Evolutionary conservation across 306 rosid genomes (phyloP), one percentile per base, ranked within the genome.

Genomic region (Coriaria nepalensis): DNA sequence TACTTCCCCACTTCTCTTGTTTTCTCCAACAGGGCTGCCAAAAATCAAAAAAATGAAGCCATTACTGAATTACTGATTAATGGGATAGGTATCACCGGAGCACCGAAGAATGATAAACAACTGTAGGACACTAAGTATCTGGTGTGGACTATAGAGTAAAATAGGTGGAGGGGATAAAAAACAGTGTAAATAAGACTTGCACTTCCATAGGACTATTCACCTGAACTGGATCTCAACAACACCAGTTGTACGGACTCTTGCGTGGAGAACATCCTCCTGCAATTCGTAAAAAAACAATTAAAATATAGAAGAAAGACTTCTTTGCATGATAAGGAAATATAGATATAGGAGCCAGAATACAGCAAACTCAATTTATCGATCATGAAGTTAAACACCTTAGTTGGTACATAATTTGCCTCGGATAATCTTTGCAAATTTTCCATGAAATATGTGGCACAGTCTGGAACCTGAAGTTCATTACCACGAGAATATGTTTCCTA

Each of bases 161-260:
- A 33, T 13, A 48, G 2, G 11, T 6, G 5, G 0, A 9, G 0
- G 29, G 0, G 4, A 12, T 5, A 33, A 40, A 9, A 47, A 46
- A 43, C 47, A 32, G n/a, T n/a, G n/a, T n/a, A n/a, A n/a, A 40
- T 52, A 36, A 47, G 47, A 20, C 29, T 40, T 49, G 11, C 52
- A 13, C 10, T 6, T 7, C 5, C 40, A 45, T 10, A 6, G 5
- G 44, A 39, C 52, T 43, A 67, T 57, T 72, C 72, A 85, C 98
- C 98, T 92, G 84, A 92, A 92, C 73, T 92, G 98, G 62, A 92
- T 92, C 93, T 92, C 98, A 41, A 92, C 98, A 47, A 92, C 93
- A 37, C 98, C 98, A 2, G 96, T 85, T 32, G 98, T 92, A 33
- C 96, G 96, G 38, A 92, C 94, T 82, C 98, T 82, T 12, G 98